Evolutionary conservation across 2,329 filamentous ascomycete species (phyloP).

Genomic region (Venturia carpophila): DNA sequence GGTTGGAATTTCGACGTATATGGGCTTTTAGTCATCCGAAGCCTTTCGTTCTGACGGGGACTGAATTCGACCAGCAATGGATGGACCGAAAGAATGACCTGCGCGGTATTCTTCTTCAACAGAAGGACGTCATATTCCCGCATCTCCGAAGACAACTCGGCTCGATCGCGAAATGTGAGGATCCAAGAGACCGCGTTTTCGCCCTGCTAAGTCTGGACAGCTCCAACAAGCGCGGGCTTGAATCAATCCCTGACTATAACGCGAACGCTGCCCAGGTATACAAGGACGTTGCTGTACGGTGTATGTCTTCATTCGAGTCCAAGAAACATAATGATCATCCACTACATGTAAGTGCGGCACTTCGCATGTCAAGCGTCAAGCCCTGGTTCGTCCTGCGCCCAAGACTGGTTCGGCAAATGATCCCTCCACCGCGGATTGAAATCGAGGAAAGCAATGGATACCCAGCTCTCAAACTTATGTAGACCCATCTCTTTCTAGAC

Average conservation of each 20-base stretch:
- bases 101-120: background rate
- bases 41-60: background rate
- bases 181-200: constrained; percentile 7
- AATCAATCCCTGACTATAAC: background rate
- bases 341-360: too few species aligned
- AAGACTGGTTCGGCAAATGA: too few species aligned
- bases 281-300: background rate
- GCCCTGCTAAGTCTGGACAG: background rate
- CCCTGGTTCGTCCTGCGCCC: too few species aligned
- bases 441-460: too few species aligned
- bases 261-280: background rate
- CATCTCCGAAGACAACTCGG: background rate
- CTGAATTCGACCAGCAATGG: background rate
- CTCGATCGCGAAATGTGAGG: background rate
- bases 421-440: too few species aligned
- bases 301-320: background rate
- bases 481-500: too few species aligned
- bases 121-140: background rate
- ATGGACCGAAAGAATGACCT: background rate
- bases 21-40: background rate
- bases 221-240: background rate
- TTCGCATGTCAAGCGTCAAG: too few species aligned
- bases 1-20: background rate
- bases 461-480: too few species aligned
- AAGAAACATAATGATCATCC: too few species aligned